These are phyloP conservation scores for Eucalyptus globulus DNA, from an alignment of 345 rosid genomes.

Conservation along the genomic window DNA sequence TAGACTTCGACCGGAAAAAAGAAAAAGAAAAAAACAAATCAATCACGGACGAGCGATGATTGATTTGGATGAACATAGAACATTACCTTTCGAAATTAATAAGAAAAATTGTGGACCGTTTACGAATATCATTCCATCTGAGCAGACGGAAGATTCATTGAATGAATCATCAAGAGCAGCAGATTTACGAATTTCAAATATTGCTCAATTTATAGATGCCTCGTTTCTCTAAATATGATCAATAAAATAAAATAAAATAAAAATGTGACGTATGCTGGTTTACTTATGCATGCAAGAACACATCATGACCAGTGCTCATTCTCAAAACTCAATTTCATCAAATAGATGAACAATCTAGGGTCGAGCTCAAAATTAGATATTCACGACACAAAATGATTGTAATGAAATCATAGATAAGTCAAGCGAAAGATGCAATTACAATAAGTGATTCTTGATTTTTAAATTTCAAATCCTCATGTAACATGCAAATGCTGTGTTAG, in stretches of 20 bases:
- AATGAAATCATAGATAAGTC: background rate
- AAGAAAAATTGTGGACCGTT: background rate
- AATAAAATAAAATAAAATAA: background rate
- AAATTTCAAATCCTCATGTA: background rate
- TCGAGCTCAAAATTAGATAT: background rate
- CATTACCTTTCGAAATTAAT: background rate
- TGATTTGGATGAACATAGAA: background rate
- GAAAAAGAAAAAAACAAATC: no score
- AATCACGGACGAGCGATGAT: background rate
- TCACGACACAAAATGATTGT: background rate
- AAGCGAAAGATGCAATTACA: background rate
- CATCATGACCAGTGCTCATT: fast-evolving
- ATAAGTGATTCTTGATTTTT: background rate
- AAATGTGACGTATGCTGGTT: fast-evolving
- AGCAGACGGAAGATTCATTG: no score
- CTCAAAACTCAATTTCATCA: background rate
- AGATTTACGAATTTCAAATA: background rate
- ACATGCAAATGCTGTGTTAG: background rate
- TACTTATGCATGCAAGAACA: background rate
- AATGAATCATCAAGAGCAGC: background rate
- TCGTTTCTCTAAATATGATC: background rate
- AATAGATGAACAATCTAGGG: background rate
- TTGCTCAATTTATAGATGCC: background rate
- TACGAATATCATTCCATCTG: background rate
- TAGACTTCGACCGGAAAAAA: no score